phyloP scores from a whole-genome alignment of 768 basidiomycete genomes.

The Pleurotus citrinopileatus region DNA sequence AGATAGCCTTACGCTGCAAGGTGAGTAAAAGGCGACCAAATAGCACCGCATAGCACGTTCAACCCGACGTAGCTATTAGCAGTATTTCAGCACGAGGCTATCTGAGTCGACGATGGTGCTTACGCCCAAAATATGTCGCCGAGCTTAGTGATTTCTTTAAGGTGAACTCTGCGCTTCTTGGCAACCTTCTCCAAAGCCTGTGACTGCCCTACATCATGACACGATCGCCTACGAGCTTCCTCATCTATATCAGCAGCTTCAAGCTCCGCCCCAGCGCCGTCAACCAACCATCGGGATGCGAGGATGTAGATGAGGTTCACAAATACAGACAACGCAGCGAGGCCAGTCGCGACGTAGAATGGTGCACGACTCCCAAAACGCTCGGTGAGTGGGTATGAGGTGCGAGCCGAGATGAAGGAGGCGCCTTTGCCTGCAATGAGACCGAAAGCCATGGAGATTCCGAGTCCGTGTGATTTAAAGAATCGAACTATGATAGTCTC shows the following conservation, averaged over 20 bases:
- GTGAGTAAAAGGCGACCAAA: constrained; percentile 79
- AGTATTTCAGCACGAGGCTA: constrained; percentile 6
- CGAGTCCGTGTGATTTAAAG: constrained; percentile 74
- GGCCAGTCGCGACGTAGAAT: constrained; percentile 64
- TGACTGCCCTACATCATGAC: constrained; percentile 49
- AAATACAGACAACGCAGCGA: constrained; percentile 63
- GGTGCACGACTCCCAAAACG: constrained; percentile 67
- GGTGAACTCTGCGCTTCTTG: constrained; percentile 57
- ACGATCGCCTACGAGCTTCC: constrained; percentile 47
- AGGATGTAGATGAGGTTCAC: constrained; percentile 68
- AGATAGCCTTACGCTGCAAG: constrained; percentile 57
- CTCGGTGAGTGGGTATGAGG: constrained; percentile 74
- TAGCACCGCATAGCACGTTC: constrained; percentile 73
- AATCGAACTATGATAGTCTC: constrained; percentile 84
- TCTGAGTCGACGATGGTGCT: constrained; percentile 20
- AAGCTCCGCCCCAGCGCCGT: constrained; percentile 56
- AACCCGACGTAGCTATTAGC: constrained; percentile 60
- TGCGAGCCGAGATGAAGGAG: constrained; percentile 72
- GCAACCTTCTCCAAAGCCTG: constrained; percentile 65
- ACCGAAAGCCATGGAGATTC: constrained; percentile 77
- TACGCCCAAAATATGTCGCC: constrained; percentile 82
- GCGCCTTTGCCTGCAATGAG: constrained; percentile 79
- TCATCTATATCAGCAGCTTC: constrained; percentile 61
- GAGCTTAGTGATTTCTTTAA: constrained; percentile 58
- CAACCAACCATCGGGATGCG: constrained; percentile 62